These are phyloP conservation scores for Ophiostoma piceae DNA, from an alignment of 2,329 filamentous ascomycete genomes.

Conservation along the genomic window DNA sequence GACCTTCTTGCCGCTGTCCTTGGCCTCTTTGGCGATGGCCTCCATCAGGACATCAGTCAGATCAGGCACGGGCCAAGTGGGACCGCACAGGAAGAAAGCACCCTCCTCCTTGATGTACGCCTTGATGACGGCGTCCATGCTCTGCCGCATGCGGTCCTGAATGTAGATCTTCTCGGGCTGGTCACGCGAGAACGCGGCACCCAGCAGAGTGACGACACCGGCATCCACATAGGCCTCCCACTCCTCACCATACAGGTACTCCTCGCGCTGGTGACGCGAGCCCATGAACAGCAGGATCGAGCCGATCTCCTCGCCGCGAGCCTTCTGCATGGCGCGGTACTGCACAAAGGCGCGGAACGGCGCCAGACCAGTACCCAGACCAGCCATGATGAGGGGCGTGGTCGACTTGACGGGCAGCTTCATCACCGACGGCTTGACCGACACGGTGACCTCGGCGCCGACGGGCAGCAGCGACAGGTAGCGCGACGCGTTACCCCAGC, in stretches of 20 bases:
- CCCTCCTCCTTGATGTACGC: slow-evolving; percentile 85
- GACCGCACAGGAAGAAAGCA: slow-evolving; percentile 94
- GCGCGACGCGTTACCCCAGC: slow-evolving; percentile 87
- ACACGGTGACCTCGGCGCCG: slow-evolving; percentile 78
- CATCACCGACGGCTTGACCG: slow-evolving; percentile 98
- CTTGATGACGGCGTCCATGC: slow-evolving; percentile 71
- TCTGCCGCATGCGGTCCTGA: slow-evolving; percentile 94
- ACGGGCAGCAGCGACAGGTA: slow-evolving; percentile 74
- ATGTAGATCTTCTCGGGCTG: slow-evolving; percentile 99
- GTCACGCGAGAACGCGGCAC: slow-evolving; percentile 90
- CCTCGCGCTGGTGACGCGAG: slow-evolving; percentile 92
- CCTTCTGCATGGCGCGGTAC: slow-evolving; percentile 95
- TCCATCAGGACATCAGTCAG: slow-evolving; percentile 92
- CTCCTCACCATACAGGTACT: slow-evolving; percentile 98
- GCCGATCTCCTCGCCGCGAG: slow-evolving; percentile 93
- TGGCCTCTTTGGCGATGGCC: slow-evolving; percentile 72
- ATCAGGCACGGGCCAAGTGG: slow-evolving; percentile 97
- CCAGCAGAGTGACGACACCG: slow-evolving; percentile 89
- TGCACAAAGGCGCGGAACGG: slow-evolving; percentile 99
- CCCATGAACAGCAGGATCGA: slow-evolving; percentile 93
- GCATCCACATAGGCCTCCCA: slow-evolving; percentile 98
- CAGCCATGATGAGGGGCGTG: slow-evolving; percentile 96
- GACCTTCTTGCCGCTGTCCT: slow-evolving; percentile 68
- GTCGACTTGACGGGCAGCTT: slow-evolving; percentile 86
- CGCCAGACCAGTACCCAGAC: slow-evolving; percentile 93